Percentiles rank a stretch among this genome's conserved stretches.
phyloP scores from a whole-genome alignment of 164 flowering plant species.

The Berberis vulgaris region DNA sequence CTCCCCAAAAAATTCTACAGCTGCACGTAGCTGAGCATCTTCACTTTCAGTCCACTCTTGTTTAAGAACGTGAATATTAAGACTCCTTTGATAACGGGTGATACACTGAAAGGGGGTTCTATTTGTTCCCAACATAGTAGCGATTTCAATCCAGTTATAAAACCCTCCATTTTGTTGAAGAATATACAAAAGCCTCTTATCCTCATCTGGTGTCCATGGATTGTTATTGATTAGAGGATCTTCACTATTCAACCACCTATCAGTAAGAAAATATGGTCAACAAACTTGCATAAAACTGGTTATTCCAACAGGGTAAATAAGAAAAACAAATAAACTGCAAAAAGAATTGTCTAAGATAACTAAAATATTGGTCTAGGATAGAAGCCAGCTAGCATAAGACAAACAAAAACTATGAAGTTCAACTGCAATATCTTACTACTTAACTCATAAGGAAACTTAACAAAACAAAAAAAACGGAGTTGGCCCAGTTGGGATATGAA shows the following conservation, averaged over 20 bases:
- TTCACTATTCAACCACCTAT: constrained; percentile 82
- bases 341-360: too few species aligned
- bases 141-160: constrained; percentile 67
- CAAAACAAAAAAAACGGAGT: too few species aligned
- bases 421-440: too few species aligned
- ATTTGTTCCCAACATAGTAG: constrained; percentile 50
- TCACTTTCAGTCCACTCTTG: constrained; percentile 83
- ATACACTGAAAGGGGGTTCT: constrained; percentile 91
- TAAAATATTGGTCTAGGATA: too few species aligned
- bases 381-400: too few species aligned
- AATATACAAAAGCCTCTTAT: constrained; percentile 48
- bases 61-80: constrained; percentile 63
- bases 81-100: constrained; percentile 82
- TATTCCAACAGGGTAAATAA: too few species aligned
- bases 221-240: constrained; percentile 67
- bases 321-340: too few species aligned
- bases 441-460: too few species aligned
- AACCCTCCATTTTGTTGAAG: constrained; percentile 47
- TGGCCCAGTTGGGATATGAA: too few species aligned
- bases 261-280: constrained; percentile 2
- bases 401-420: too few species aligned
- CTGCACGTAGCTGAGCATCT: constrained; percentile 65
- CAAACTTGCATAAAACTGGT: background rate
- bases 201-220: constrained; percentile 68
- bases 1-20: constrained; percentile 71